Percentiles rank a stretch among this genome's conserved stretches.
Conservation (phyloP, 208 protist species). For the Acanthamoeba lenticulata region DNA sequence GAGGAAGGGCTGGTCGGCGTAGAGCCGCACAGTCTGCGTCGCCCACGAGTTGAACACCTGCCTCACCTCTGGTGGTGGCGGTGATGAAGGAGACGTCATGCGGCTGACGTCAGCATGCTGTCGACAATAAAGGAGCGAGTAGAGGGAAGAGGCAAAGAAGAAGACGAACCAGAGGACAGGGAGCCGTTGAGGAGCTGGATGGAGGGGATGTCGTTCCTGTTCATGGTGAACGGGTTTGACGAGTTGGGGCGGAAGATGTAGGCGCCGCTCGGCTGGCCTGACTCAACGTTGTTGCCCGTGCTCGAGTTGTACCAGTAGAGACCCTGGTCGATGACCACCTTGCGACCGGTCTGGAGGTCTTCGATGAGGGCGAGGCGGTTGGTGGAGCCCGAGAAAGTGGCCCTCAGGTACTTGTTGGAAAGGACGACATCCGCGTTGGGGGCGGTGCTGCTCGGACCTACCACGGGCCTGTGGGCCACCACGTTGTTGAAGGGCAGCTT, state of each 20-base stretch:
- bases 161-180: neutral
- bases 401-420: neutral
- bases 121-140: neutral
- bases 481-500: neutral
- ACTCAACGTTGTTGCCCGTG: slow-evolving; percentile 28
- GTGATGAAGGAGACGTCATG: too few species aligned
- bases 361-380: neutral
- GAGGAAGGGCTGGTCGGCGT: slow-evolving; percentile 15
- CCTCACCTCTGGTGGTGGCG: neutral
- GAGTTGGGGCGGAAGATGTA: slow-evolving; percentile 63
- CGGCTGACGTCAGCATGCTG: neutral
- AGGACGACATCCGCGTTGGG: neutral
- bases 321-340: slow-evolving; percentile 24
- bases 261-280: neutral
- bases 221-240: slow-evolving; percentile 34
- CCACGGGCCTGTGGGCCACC: neutral
- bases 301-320: slow-evolving; percentile 53
- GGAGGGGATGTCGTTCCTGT: neutral
- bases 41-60: slow-evolving; percentile 36
- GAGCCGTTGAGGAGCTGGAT: neutral
- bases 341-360: neutral
- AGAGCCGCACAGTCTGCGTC: slow-evolving; percentile 10
- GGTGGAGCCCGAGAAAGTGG: neutral
- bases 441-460: neutral
- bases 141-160: neutral